These are phyloP conservation scores for Trichoderma reesei DNA, from an alignment of 495 filamentous ascomycete species.

Conservation along the genomic window DNA sequence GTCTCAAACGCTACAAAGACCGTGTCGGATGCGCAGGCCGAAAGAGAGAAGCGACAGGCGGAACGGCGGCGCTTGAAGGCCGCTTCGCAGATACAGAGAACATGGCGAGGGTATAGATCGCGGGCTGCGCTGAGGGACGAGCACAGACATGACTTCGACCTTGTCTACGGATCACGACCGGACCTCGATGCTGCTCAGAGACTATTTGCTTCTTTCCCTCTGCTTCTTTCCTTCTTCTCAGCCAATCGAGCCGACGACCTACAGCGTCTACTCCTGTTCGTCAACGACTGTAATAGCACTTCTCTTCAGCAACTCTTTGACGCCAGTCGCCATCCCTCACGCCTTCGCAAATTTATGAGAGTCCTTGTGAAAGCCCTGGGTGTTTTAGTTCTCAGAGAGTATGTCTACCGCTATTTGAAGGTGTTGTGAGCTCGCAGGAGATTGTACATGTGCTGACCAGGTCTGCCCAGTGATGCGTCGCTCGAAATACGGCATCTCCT, in stretches of 20 bases:
- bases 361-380: constrained; percentile 27
- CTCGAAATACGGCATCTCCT: constrained; percentile 3
- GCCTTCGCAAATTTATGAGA: constrained; percentile 26
- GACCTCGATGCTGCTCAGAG: constrained; percentile 16
- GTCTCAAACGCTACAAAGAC: constrained; percentile 59
- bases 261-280: constrained; percentile 25
- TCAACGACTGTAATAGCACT: constrained; percentile 26
- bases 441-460: neutral
- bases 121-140: constrained; percentile 45
- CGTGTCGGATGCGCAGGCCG: constrained; percentile 74
- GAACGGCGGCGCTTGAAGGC: constrained; percentile 74
- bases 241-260: constrained; percentile 23
- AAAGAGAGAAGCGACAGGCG: constrained; percentile 67
- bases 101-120: constrained; percentile 71
- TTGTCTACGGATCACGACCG: constrained; percentile 22
- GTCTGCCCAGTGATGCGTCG: constrained; percentile 10
- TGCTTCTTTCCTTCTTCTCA: constrained; percentile 27
- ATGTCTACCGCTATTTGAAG: constrained; percentile 3
- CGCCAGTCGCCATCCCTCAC: constrained; percentile 12
- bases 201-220: constrained; percentile 23
- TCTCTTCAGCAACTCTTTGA: constrained; percentile 21
- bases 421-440: neutral
- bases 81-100: constrained; percentile 61
- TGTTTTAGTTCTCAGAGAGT: constrained; percentile 20
- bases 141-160: constrained; percentile 65